Percentiles rank a stretch among this genome's conserved stretches.
Evolutionary conservation across 352 stramenopile species (phyloP).

Genomic region (Phytophthora agathidicida): DNA sequence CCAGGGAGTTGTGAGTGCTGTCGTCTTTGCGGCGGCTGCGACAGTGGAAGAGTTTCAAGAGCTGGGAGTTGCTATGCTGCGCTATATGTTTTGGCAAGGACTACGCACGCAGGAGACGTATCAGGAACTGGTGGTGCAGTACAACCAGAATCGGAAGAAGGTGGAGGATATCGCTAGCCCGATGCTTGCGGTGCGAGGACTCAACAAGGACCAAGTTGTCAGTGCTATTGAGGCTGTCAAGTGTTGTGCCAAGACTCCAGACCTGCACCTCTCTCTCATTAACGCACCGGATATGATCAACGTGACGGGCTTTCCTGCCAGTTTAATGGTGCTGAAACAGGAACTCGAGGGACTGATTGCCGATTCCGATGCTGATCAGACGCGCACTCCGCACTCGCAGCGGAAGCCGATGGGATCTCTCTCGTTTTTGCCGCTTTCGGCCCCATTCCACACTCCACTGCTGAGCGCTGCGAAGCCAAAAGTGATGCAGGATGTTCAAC

Average conservation of each 20-base stretch:
- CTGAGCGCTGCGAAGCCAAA: slow-evolving; percentile 44
- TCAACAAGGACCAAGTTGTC: slow-evolving; percentile 57
- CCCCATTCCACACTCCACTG: slow-evolving; percentile 79
- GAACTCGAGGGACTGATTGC: slow-evolving; percentile 57
- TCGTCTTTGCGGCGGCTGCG: slow-evolving; percentile 64
- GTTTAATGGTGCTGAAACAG: slow-evolving; percentile 58
- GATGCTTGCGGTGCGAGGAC: slow-evolving; percentile 76
- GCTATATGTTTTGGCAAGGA: slow-evolving; percentile 88
- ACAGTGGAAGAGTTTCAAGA: slow-evolving; percentile 58
- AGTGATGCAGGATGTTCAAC: slow-evolving; percentile 58
- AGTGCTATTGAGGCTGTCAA: slow-evolving; percentile 63
- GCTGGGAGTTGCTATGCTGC: slow-evolving; percentile 52
- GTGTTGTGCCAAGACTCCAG: slow-evolving; percentile 44
- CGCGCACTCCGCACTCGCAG: slow-evolving; percentile 78
- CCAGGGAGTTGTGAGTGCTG: slow-evolving; percentile 79
- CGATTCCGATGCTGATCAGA: slow-evolving; percentile 65
- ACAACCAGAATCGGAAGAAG: slow-evolving; percentile 38
- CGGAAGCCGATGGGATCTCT: slow-evolving; percentile 70
- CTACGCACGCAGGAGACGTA: slow-evolving; percentile 71
- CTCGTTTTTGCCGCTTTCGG: slow-evolving; percentile 65
- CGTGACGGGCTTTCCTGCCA: slow-evolving; percentile 71
- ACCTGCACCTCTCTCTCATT: slow-evolving; percentile 81
- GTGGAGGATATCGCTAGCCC: slow-evolving; percentile 47
- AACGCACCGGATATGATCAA: slow-evolving; percentile 65
- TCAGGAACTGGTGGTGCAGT: slow-evolving; percentile 30